Evolutionary conservation across 805 yeast genomes (phyloP).

Genomic region (Novakomyces olei): DNA sequence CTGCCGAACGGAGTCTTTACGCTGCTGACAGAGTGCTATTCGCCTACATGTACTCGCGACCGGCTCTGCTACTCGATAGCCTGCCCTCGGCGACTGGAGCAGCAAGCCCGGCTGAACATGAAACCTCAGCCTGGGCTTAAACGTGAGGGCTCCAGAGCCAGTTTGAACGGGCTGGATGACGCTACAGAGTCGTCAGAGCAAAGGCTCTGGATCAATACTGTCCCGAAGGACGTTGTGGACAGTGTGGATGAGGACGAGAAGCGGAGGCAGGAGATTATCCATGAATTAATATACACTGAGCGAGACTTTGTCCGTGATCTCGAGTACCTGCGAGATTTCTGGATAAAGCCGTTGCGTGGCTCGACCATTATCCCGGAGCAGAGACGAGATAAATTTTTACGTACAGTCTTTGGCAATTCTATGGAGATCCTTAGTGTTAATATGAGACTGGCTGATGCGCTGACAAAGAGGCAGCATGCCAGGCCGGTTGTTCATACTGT

Average conservation of each 20-base stretch:
- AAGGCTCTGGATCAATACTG: slow-evolving; percentile 85
- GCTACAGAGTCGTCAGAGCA: slow-evolving; percentile 55
- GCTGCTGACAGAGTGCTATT: slow-evolving; percentile 77
- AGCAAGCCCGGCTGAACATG: slow-evolving; percentile 77
- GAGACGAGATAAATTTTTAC: slow-evolving; percentile 74
- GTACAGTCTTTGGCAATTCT: slow-evolving; percentile 79
- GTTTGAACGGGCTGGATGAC: slow-evolving; percentile 22
- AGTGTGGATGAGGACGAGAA: slow-evolving; percentile 62
- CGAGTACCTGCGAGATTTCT: slow-evolving; percentile 79
- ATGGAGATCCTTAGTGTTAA: slow-evolving; percentile 70
- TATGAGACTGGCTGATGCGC: slow-evolving; percentile 65
- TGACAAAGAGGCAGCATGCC: slow-evolving; percentile 66
- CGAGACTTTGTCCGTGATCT: slow-evolving; percentile 86
- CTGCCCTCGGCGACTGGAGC: slow-evolving; percentile 87
- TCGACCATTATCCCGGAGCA: slow-evolving; percentile 70
- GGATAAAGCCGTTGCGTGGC: slow-evolving; percentile 76
- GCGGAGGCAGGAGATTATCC: slow-evolving; percentile 84
- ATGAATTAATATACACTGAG: slow-evolving; percentile 83
- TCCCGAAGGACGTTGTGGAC: slow-evolving; percentile 56
- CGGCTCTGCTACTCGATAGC: slow-evolving; percentile 81
- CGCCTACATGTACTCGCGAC: slow-evolving; percentile 87
- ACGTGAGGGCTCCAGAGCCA: slow-evolving; percentile 47
- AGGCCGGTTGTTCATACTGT: slow-evolving; percentile 65
- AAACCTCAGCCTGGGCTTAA: slow-evolving; percentile 70
- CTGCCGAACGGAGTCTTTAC: slow-evolving; percentile 80